Evolutionary conservation across 1,139 yeast species (phyloP).

Genomic region (Pichia kudriavzevii): DNA sequence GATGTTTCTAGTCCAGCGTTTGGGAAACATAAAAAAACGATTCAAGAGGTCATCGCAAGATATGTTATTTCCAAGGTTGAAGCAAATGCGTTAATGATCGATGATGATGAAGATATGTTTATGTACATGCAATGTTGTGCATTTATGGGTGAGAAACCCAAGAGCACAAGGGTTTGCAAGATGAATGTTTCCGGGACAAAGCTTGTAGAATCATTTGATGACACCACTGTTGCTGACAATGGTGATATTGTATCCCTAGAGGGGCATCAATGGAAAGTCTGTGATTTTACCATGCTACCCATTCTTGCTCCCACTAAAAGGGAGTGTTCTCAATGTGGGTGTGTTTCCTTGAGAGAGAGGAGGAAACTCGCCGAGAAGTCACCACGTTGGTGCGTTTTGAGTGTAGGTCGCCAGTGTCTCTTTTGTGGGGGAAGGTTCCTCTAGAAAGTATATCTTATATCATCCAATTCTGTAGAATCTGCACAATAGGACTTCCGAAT

Average conservation of each 20-base stretch:
- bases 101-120: constrained; percentile 16
- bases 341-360: constrained; percentile 2
- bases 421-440: no score
- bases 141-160: constrained; percentile 9
- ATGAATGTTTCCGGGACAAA: constrained; percentile 12
- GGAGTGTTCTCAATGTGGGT: constrained; percentile 18
- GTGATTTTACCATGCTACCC: constrained; percentile 25
- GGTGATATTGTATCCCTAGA: constrained; percentile 17
- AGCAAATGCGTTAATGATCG: constrained; percentile 1
- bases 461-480: no score
- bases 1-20: constrained; percentile 5
- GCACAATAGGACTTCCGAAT: no score
- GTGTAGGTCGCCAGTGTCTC: no score
- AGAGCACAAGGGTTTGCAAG: constrained; percentile 5
- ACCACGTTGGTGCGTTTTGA: no score
- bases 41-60: constrained; percentile 16
- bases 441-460: no score
- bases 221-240: constrained; percentile 9
- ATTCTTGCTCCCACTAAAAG: constrained; percentile 17
- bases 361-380: constrained; percentile 1
- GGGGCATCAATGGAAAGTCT: constrained; percentile 23
- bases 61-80: constrained; percentile 15
- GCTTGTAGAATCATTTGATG: constrained; percentile 4
- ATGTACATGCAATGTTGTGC: constrained; percentile 18
- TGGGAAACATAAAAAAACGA: neutral